Base-by-base conservation (phyloP, 2,329 filamentous ascomycete genomes). In the Calycina herbarum region DNA sequence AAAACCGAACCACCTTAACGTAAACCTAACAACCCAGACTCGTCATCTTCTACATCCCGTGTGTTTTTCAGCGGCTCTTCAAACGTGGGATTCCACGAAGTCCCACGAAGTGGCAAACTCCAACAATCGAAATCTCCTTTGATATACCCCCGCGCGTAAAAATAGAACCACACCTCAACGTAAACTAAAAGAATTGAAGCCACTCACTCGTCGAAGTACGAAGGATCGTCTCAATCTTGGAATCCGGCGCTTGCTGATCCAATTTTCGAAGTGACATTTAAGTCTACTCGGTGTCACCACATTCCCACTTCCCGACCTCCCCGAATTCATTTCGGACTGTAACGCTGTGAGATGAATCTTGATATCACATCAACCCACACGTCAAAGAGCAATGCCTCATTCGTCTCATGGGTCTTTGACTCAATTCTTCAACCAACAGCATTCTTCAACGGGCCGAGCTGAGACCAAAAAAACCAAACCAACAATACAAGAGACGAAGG, bases 201-300 rank as follows among this genome's bases (percentile, higher is more conserved):
- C 48, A 51, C 48, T 51, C 48, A 51, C 48, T 51, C 20, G 48
- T 51, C 45, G 8, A 51, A 51, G n/a, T 51, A 51, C 45, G 45
- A 51, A 51, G n/a, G 48, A 24, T 13, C 20, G n/a, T 20, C 24
- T 13, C 20, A 27, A 11, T 24, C n/a, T 10, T 20, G 48, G n/a
- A 13, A 13, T 4, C 1, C 48, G 13, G 48, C 20, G 48, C 48
- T 51, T 51, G 20, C 48, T 51, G 48, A 24, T 11, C 45, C 45
- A 5, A n/a, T n/a, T 24, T 51, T 8, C 10, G 6, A 51, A 51
- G 8, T 11, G n/a, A 4, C 24, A 51, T 5, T 24, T 7, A 33
- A 17, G 17, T 24, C 8, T 51, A 51, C 48, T 51, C 48, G 48
- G 48, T 24, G 48, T 48, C 45, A 48, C 17, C 5, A 48, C n/a